phyloP scores from a whole-genome alignment of 345 rosid genomes.

The Populus tremula region DNA sequence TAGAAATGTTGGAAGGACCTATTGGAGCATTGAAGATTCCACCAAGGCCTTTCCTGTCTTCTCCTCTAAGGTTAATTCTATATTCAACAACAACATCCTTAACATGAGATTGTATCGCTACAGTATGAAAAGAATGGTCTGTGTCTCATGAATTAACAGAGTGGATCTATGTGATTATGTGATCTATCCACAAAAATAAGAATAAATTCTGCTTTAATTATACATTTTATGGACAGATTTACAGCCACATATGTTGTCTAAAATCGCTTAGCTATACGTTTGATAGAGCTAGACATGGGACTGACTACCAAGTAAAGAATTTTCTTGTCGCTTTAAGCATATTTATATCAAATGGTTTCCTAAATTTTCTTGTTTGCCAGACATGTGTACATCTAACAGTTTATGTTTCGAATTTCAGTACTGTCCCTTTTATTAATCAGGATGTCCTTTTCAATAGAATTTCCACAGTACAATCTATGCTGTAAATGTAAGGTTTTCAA shows the following conservation, averaged over 20 bases:
- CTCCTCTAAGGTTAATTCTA: background rate
- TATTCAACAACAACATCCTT: background rate
- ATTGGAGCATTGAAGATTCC: conserved; percentile 27
- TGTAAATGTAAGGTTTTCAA: no score
- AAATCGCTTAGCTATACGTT: background rate
- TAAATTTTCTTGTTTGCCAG: background rate
- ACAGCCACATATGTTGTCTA: background rate
- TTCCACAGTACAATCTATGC: no score
- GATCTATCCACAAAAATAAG: background rate
- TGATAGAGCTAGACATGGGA: background rate
- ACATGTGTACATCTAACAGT: background rate
- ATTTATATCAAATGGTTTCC: no score
- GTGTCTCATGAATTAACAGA: background rate
- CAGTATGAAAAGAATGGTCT: background rate
- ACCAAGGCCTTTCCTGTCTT: conserved; percentile 24
- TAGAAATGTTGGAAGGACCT: conserved; percentile 39
- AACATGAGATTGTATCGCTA: background rate
- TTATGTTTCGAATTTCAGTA: background rate
- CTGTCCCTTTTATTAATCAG: background rate
- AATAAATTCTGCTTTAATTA: background rate
- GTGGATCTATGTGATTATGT: no score
- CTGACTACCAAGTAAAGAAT: background rate
- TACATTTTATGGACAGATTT: background rate
- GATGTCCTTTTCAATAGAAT: background rate
- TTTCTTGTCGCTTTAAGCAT: background rate